Evolutionary conservation across 495 filamentous ascomycete species (phyloP).

Genomic region (Durotheca rogersii): DNA sequence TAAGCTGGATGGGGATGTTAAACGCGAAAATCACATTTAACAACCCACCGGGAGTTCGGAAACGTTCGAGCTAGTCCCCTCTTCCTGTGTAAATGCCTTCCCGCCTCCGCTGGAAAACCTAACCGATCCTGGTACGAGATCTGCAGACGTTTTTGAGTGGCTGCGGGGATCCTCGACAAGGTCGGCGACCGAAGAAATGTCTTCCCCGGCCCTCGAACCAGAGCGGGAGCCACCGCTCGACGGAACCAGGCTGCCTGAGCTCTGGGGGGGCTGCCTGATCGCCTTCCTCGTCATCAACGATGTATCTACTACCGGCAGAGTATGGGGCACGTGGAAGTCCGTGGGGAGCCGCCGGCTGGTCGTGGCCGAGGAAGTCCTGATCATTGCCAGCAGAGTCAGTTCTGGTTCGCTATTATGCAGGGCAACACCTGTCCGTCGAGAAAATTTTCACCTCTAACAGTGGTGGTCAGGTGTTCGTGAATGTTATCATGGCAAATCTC

Average conservation of each 20-base stretch:
- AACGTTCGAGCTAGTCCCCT: background rate
- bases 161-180: too few species aligned
- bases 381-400: slow-evolving; percentile 29
- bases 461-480: slow-evolving; percentile 19
- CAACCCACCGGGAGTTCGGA: background rate
- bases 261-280: slow-evolving; percentile 28
- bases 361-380: slow-evolving; percentile 23
- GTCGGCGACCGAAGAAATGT: slow-evolving; percentile 21
- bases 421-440: background rate
- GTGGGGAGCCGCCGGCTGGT: slow-evolving; percentile 16
- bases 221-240: slow-evolving; percentile 20
- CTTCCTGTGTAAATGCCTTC: too few species aligned
- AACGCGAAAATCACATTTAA: slow-evolving; percentile 3
- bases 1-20: background rate
- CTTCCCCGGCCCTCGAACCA: slow-evolving; percentile 1
- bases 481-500: slow-evolving; percentile 30
- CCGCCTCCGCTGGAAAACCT: slow-evolving; percentile 3
- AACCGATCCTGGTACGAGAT: too few species aligned
- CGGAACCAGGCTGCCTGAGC: slow-evolving; percentile 19
- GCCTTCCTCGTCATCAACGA: slow-evolving; percentile 28
- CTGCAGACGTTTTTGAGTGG: too few species aligned
- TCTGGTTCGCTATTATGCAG: background rate
- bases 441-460: background rate
- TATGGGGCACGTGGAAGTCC: slow-evolving; percentile 33
- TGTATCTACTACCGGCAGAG: slow-evolving; percentile 21